A percentile compares a stretch with the other conserved stretches of the same genome.
Evolutionary conservation across 2,329 filamentous ascomycete genomes (phyloP).

Genomic region (Atkinsonella hypoxylon): DNA sequence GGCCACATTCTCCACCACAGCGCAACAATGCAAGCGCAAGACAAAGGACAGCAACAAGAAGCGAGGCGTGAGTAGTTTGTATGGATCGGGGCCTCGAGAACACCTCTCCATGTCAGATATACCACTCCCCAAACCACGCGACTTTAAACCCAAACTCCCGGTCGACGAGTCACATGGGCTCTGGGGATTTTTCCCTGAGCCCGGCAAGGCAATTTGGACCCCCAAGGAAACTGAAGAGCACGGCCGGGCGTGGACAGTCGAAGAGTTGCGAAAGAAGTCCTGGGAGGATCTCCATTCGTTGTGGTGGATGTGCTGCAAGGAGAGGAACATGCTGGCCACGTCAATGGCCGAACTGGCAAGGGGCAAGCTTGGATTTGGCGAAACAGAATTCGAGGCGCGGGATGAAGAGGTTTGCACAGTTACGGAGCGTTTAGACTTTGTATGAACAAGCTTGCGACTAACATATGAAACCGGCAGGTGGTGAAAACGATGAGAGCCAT

Average conservation of each 20-base stretch:
- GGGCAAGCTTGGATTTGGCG: constrained; percentile 61
- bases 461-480: constrained; percentile 39
- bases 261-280: constrained; percentile 78
- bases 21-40: constrained; percentile 35
- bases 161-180: constrained; percentile 71
- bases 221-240: constrained; percentile 60
- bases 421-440: not conserved
- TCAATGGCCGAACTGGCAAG: constrained; percentile 56
- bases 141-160: constrained; percentile 44
- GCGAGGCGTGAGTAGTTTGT: constrained; percentile 72
- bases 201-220: constrained; percentile 55
- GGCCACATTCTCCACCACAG: constrained; percentile 42
- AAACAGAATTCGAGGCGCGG: constrained; percentile 51
- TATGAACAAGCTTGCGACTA: constrained; percentile 6
- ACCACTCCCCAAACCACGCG: constrained; percentile 57
- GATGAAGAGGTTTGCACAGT: constrained; percentile 50
- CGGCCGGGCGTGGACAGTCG: constrained; percentile 71
- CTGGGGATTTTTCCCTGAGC: constrained; percentile 78
- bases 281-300: constrained; percentile 88
- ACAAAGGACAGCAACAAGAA: constrained; percentile 63
- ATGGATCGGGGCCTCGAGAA: constrained; percentile 62
- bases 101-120: constrained; percentile 63
- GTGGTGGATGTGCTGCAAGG: constrained; percentile 91
- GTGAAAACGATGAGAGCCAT: constrained; percentile 68
- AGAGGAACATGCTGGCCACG: constrained; percentile 82